Percentiles rank a stretch among this genome's conserved stretches.
These are phyloP conservation scores for Verticillium longisporum DNA, from an alignment of 2,329 filamentous ascomycete genomes.

Conservation along the genomic window DNA sequence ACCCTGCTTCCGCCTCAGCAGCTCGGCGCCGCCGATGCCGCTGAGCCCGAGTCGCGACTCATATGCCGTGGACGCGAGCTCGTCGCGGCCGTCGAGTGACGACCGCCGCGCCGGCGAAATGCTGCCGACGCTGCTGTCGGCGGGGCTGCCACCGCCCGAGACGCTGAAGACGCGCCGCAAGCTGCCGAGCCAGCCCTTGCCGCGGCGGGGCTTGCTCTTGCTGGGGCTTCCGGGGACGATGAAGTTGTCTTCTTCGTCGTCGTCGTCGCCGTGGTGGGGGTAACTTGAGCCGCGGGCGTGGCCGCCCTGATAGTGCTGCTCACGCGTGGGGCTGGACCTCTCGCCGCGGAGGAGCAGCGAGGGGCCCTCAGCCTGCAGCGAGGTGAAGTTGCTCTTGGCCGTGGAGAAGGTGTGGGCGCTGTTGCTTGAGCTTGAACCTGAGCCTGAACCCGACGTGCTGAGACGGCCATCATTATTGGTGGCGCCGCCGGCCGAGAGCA, in stretches of 20 bases:
- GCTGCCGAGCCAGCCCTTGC: conserved; percentile 59
- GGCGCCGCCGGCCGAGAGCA: conserved; percentile 9
- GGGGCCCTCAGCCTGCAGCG: conserved; percentile 47
- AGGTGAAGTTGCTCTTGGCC: conserved; percentile 44
- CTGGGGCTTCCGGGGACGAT: conserved; percentile 45
- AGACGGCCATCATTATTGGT: conserved; percentile 5
- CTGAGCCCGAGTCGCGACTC: conserved; percentile 36
- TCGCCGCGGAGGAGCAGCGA: conserved; percentile 25
- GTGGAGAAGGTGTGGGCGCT: conserved; percentile 41
- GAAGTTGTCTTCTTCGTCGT: conserved; percentile 25
- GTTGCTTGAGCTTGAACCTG: conserved; percentile 33
- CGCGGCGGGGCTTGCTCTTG: conserved; percentile 44
- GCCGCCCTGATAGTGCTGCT: not conserved
- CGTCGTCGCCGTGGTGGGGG: conserved; percentile 15
- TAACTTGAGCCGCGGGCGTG: not conserved
- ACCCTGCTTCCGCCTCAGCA: conserved; percentile 49
- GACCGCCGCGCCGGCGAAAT: conserved; percentile 2
- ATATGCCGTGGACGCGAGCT: conserved; percentile 31
- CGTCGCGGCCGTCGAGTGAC: conserved; percentile 20
- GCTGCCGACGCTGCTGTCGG: conserved; percentile 11
- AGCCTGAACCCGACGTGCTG: conserved; percentile 12
- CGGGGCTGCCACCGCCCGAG: conserved; percentile 17
- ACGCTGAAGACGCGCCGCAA: conserved; percentile 56
- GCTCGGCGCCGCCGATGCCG: conserved; percentile 33
- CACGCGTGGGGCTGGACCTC: conserved; percentile 1